Evolutionary conservation across 2,329 filamentous ascomycete genomes (phyloP).

Genomic region (Xylariaceae sp.): DNA sequence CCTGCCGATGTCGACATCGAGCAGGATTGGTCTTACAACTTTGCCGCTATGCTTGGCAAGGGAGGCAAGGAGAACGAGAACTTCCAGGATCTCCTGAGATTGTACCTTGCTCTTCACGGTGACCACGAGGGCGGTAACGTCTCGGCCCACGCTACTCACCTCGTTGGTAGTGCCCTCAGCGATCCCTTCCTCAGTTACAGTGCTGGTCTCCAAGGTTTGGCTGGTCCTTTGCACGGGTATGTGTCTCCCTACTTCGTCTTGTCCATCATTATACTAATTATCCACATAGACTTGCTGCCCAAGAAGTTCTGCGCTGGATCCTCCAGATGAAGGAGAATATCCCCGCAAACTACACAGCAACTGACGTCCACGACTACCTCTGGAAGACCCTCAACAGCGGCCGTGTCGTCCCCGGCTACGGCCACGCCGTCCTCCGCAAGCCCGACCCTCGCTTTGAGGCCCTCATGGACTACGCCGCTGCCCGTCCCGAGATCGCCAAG

Average conservation of each 20-base stretch:
- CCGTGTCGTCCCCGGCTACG: conserved; percentile 90
- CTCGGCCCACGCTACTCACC: conserved; percentile 88
- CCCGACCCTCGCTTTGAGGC: conserved; percentile 95
- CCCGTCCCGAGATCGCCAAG: conserved; percentile 74
- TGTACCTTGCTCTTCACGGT: conserved; percentile 94
- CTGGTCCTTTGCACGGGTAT: conserved; percentile 81
- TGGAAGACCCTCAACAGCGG: conserved; percentile 92
- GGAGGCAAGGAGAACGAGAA: conserved; percentile 80
- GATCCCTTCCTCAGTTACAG: conserved; percentile 96
- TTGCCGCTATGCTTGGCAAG: conserved; percentile 92
- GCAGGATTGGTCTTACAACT: conserved; percentile 99
- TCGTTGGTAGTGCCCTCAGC: conserved; percentile 89
- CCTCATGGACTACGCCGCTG: conserved; percentile 88
- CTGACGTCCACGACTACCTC: conserved; percentile 82
- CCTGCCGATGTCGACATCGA: conserved; percentile 70
- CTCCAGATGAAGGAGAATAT: conserved; percentile 91
- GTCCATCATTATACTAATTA: neutral
- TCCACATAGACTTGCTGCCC: conserved; percentile 68
- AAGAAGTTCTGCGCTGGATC: conserved; percentile 96
- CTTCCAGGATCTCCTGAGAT: conserved; percentile 89
- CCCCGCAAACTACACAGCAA: conserved; percentile 68
- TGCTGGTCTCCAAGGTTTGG: conserved; percentile 89
- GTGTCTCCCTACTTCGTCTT: conserved; percentile 18
- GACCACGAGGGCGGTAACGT: conserved; percentile 99
- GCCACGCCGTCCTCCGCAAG: conserved; percentile 92